Evolutionary conservation across 1,139 yeast species (phyloP).

Genomic region (Magnusiomyces fungicola): DNA sequence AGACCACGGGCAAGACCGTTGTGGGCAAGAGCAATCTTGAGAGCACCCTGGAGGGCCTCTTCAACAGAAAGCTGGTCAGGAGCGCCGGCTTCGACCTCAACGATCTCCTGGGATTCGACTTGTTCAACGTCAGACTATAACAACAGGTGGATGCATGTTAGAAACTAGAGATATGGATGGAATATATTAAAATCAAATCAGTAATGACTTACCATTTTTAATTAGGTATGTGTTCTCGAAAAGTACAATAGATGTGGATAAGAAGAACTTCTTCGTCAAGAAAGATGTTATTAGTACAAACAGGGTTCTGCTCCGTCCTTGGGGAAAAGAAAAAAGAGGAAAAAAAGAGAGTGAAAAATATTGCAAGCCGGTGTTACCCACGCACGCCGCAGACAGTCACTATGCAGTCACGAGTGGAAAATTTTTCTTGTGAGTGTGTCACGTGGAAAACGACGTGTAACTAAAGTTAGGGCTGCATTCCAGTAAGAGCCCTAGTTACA

Average conservation of each 20-base stretch:
- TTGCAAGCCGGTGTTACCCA: too few species aligned
- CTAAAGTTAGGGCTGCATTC: too few species aligned
- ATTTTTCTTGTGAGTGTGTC: too few species aligned
- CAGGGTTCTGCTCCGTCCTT: slow-evolving; percentile 18
- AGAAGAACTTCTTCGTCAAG: slow-evolving; percentile 18
- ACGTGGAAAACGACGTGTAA: too few species aligned
- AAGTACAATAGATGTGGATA: not conserved
- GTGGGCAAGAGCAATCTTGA: slow-evolving; percentile 96
- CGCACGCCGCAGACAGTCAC: too few species aligned
- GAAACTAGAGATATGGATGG: not conserved
- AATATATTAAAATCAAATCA: not conserved
- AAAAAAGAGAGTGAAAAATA: not conserved
- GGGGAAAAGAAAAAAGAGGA: slow-evolving; percentile 5
- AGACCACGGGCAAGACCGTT: slow-evolving; percentile 99
- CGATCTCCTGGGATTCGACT: slow-evolving; percentile 58
- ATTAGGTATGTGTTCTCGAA: not conserved
- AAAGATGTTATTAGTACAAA: slow-evolving; percentile 14
- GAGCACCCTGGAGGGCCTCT: slow-evolving; percentile 97
- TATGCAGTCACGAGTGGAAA: too few species aligned
- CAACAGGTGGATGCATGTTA: slow-evolving; percentile 3
- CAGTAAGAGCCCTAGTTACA: too few species aligned
- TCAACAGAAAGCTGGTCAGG: slow-evolving; percentile 90
- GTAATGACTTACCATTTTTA: slow-evolving; percentile 14
- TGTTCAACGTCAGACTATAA: slow-evolving; percentile 38
- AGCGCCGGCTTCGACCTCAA: slow-evolving; percentile 67